Conservation (phyloP, 2,329 filamentous ascomycete species). For the Blastomyces silverae region DNA sequence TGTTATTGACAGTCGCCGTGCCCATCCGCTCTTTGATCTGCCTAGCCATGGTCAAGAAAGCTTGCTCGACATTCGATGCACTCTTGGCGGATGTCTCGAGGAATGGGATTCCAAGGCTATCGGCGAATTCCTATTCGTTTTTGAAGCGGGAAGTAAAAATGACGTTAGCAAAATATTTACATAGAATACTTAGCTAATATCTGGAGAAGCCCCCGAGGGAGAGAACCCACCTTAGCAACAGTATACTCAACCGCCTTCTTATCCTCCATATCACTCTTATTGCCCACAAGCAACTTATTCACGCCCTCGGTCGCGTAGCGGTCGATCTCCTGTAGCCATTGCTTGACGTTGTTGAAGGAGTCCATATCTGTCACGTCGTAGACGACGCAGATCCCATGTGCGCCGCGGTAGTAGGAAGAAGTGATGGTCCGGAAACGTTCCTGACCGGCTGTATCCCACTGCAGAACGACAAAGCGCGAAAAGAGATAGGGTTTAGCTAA, state of each 20-base stretch:
- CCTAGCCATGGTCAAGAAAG: constrained; percentile 98
- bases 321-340: constrained; percentile 99
- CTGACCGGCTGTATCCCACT: constrained; percentile 99
- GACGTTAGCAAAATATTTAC: background rate
- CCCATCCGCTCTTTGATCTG: constrained; percentile 99
- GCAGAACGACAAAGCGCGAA: constrained; percentile 21
- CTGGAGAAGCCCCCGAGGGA: background rate
- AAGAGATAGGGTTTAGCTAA: background rate
- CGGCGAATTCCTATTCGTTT: constrained; percentile 76
- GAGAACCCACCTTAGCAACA: constrained; percentile 80
- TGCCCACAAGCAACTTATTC: constrained; percentile 98
- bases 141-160: constrained; percentile 9
- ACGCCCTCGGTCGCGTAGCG: constrained; percentile 98
- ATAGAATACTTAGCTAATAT: background rate
- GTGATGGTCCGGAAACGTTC: constrained; percentile 99
- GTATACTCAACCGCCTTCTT: constrained; percentile 99
- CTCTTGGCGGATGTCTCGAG: constrained; percentile 99
- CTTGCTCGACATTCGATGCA: constrained; percentile 98
- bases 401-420: constrained; percentile 97
- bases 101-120: constrained; percentile 98
- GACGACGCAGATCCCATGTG: constrained; percentile 98
- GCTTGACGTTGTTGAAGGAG: constrained; percentile 99
- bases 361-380: constrained; percentile 99
- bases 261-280: constrained; percentile 99
- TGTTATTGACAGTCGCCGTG: constrained; percentile 94